These are phyloP conservation scores for Agrocybe pediades DNA, from an alignment of 768 basidiomycete genomes.

Conservation along the genomic window DNA sequence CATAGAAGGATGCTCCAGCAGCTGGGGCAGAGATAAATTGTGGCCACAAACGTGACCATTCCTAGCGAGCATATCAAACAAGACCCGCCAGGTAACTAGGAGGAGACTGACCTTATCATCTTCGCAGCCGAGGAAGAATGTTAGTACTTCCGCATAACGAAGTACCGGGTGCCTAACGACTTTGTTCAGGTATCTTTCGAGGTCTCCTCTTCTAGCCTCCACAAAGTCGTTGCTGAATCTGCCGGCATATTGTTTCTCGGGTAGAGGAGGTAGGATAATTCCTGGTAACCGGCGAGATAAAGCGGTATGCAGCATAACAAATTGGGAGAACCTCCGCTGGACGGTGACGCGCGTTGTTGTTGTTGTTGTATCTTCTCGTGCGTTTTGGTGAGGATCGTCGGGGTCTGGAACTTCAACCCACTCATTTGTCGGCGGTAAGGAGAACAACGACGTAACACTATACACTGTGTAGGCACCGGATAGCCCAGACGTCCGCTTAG, in stretches of 20 bases:
- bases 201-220: conserved; percentile 77
- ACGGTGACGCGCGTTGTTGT: conserved; percentile 68
- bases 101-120: conserved; percentile 62
- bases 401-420: conserved; percentile 26
- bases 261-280: conserved; percentile 77
- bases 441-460: conserved; percentile 75
- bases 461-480: conserved; percentile 78
- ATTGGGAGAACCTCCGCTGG: conserved; percentile 83
- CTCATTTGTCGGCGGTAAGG: conserved; percentile 14
- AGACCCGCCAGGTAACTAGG: neutral
- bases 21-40: conserved; percentile 61
- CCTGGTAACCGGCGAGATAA: conserved; percentile 71
- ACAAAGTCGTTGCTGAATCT: conserved; percentile 82
- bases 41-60: conserved; percentile 69
- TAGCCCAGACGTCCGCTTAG: conserved; percentile 67
- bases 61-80: conserved; percentile 40
- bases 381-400: conserved; percentile 20
- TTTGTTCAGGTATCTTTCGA: conserved; percentile 75
- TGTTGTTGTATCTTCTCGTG: conserved; percentile 31
- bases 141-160: conserved; percentile 76
- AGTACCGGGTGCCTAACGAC: conserved; percentile 77
- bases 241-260: conserved; percentile 84
- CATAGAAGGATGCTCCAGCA: conserved; percentile 77
- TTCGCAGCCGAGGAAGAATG: conserved; percentile 79
- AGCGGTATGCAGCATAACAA: conserved; percentile 74